A percentile compares a stretch with the other conserved stretches of the same genome.
These are phyloP conservation scores for Takashimella koratensis DNA, from an alignment of 1,284 basidiomycete species.

Conservation along the genomic window DNA sequence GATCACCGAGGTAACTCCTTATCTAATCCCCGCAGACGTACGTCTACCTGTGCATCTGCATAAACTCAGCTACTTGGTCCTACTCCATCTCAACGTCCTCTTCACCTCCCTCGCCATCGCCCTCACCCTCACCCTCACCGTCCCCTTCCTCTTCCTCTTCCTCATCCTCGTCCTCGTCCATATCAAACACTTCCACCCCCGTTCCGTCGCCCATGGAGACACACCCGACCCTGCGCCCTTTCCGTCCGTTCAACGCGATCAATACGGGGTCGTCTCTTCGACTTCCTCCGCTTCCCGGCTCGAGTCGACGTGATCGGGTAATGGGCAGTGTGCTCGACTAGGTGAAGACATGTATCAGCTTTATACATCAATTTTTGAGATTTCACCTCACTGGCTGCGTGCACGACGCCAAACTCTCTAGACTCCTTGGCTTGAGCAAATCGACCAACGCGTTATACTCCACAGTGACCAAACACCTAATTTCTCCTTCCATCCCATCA, in stretches of 20 bases:
- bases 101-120: slow-evolving; percentile 9
- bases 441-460: slow-evolving; percentile 1
- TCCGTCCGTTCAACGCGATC: slow-evolving; percentile 36
- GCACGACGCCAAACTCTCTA: too few species aligned
- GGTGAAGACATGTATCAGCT: neutral
- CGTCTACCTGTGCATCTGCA: too few species aligned
- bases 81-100: slow-evolving; percentile 14
- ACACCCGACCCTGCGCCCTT: slow-evolving; percentile 34
- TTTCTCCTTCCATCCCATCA: too few species aligned
- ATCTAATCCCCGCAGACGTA: too few species aligned
- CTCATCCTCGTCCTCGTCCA: slow-evolving; percentile 38
- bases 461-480: neutral
- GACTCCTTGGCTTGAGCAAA: too few species aligned
- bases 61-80: too few species aligned
- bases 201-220: slow-evolving; percentile 25
- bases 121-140: slow-evolving; percentile 21
- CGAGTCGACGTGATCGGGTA: neutral
- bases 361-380: too few species aligned
- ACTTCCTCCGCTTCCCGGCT: neutral
- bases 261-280: neutral
- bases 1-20: too few species aligned
- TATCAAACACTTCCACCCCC: slow-evolving; percentile 34
- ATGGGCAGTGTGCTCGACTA: neutral
- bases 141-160: slow-evolving; percentile 24
- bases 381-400: too few species aligned